These are phyloP conservation scores for Globisporangium barbulae DNA, from an alignment of 352 stramenopile species.

Conservation along the genomic window DNA sequence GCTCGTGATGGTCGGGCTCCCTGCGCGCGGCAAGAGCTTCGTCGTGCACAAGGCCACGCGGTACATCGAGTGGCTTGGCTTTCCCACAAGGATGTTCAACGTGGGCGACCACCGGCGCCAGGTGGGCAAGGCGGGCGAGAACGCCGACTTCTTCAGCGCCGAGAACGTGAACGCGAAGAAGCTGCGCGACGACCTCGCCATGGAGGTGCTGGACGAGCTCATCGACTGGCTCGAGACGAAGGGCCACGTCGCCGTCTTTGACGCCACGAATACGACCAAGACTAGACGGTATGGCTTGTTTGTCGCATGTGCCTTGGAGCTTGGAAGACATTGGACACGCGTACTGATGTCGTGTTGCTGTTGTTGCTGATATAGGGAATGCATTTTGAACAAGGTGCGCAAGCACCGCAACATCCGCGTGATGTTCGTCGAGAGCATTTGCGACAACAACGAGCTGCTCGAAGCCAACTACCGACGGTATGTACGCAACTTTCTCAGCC, in stretches of 20 bases:
- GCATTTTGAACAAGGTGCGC: slow-evolving; percentile 63
- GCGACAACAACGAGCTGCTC: slow-evolving; percentile 90
- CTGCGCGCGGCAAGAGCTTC: slow-evolving; percentile 94
- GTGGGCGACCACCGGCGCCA: slow-evolving; percentile 91
- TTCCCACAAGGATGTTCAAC: slow-evolving; percentile 93
- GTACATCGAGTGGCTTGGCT: slow-evolving; percentile 93
- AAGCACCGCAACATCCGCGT: slow-evolving; percentile 74
- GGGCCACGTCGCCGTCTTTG: slow-evolving; percentile 92
- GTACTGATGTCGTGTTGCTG: neutral
- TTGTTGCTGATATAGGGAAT: slow-evolving; percentile 25
- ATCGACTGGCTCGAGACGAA: slow-evolving; percentile 89
- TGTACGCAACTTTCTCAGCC: neutral
- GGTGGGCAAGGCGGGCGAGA: slow-evolving; percentile 61
- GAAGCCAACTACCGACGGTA: slow-evolving; percentile 90
- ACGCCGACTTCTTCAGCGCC: slow-evolving; percentile 90
- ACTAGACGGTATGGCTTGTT: slow-evolving; percentile 29
- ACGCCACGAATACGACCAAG: slow-evolving; percentile 95
- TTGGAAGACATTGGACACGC: neutral
- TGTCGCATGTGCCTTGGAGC: slow-evolving; percentile 1
- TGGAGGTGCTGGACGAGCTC: slow-evolving; percentile 84
- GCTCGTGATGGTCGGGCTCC: slow-evolving; percentile 93
- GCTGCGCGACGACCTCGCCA: slow-evolving; percentile 88
- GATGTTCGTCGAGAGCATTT: slow-evolving; percentile 96
- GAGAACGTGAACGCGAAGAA: slow-evolving; percentile 81
- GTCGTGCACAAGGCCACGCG: slow-evolving; percentile 91